Evolutionary conservation across 2,329 filamentous ascomycete species (phyloP).

Genomic region (Pseudogymnoascus sp.): DNA sequence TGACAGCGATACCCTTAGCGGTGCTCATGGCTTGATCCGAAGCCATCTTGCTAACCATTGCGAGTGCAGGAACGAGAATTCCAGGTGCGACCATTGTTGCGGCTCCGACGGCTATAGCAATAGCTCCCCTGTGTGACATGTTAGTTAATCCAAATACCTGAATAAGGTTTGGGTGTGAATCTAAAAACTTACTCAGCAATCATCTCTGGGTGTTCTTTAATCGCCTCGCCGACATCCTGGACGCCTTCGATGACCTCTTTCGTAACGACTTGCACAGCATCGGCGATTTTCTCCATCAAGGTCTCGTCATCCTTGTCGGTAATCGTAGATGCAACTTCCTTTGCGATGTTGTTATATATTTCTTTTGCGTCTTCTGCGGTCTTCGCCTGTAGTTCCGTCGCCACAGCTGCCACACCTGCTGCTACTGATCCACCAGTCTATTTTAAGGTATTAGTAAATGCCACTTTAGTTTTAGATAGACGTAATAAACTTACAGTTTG

Average conservation of each 20-base stretch:
- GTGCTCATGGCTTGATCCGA: slow-evolving; percentile 16
- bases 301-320: slow-evolving; percentile 11
- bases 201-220: slow-evolving; percentile 21
- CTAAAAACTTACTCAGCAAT: slow-evolving; percentile 18
- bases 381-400: not conserved
- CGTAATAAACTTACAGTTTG: not conserved
- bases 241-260: slow-evolving; percentile 18
- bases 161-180: not conserved
- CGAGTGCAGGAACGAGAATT: slow-evolving; percentile 19
- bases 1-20: slow-evolving; percentile 16
- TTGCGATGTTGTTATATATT: slow-evolving; percentile 14
- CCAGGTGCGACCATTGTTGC: slow-evolving; percentile 21
- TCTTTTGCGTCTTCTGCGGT: slow-evolving; percentile 15
- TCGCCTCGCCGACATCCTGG: slow-evolving; percentile 15
- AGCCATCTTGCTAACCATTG: slow-evolving; percentile 22
- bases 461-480: not conserved
- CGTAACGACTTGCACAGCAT: slow-evolving; percentile 16
- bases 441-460: not conserved
- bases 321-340: slow-evolving; percentile 15
- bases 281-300: slow-evolving; percentile 15
- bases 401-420: slow-evolving; percentile 8
- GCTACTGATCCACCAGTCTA: not conserved
- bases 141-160: not conserved
- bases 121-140: slow-evolving; percentile 16
- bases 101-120: slow-evolving; percentile 20